Percentiles rank a stretch among this genome's conserved stretches.
Evolutionary conservation across 306 rosid species (phyloP).

Genomic region (Malus sieversii): DNA sequence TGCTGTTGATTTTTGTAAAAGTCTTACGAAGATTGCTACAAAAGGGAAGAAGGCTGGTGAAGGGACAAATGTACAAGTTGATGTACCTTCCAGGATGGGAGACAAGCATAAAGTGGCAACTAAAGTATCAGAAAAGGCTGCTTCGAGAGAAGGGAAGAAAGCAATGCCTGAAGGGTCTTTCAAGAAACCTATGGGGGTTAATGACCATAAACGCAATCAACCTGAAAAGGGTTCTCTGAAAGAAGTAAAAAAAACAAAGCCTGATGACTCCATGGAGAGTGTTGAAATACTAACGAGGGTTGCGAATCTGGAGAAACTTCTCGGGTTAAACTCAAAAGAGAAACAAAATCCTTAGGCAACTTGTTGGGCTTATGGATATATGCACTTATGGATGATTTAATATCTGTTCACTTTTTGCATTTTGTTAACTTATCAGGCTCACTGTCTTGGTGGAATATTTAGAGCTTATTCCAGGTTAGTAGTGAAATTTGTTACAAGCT

Average conservation of each 20-base stretch:
- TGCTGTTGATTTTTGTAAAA: neutral
- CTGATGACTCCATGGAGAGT: neutral
- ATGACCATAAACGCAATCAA: neutral
- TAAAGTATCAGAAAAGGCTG: neutral
- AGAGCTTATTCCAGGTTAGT: neutral
- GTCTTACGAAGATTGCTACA: neutral
- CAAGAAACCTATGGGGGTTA: constrained; percentile 9
- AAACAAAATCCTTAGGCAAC: neutral
- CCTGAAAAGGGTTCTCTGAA: neutral
- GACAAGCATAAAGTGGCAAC: neutral
- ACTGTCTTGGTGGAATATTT: neutral
- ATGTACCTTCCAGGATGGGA: neutral
- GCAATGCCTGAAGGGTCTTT: neutral
- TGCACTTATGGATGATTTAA: neutral
- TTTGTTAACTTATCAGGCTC: neutral
- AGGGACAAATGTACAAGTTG: neutral
- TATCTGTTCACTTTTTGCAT: neutral
- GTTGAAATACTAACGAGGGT: constrained; percentile 7
- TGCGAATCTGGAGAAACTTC: neutral
- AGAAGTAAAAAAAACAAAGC: neutral
- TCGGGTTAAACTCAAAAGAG: neutral
- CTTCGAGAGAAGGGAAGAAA: neutral
- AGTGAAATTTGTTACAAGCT: neutral
- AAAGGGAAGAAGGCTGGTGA: neutral
- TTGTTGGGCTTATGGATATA: neutral